Conservation (phyloP, 352 stramenopile genomes). For the Pythium sukuiense region DNA sequence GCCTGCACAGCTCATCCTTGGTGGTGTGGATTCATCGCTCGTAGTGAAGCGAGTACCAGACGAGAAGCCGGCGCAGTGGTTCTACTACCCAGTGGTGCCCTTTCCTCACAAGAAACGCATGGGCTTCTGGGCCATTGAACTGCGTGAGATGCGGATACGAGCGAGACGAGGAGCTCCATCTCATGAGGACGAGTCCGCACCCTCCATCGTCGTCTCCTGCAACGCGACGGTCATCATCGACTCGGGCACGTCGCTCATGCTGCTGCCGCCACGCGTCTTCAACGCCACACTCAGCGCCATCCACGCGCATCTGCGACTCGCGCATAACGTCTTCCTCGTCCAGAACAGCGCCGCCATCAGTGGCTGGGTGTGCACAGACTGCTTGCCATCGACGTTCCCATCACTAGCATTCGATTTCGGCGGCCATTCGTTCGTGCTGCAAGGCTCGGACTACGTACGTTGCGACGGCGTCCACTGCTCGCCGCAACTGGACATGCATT, state of each 20-base stretch:
- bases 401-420: slow-evolving; percentile 48
- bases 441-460: slow-evolving; percentile 62
- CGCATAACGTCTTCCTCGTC: slow-evolving; percentile 30
- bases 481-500: slow-evolving; percentile 57
- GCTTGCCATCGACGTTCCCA: slow-evolving; percentile 54
- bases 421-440: slow-evolving; percentile 39
- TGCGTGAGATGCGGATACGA: slow-evolving; percentile 38
- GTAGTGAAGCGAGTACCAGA: slow-evolving; percentile 19
- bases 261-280: slow-evolving; percentile 51
- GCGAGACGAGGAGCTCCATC: slow-evolving; percentile 1
- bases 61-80: slow-evolving; percentile 32
- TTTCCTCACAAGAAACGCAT: slow-evolving; percentile 32
- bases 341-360: slow-evolving; percentile 34
- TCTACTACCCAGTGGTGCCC: slow-evolving; percentile 48
- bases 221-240: slow-evolving; percentile 52
- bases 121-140: slow-evolving; percentile 61
- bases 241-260: slow-evolving; percentile 62
- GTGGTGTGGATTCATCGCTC: slow-evolving; percentile 47
- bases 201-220: slow-evolving; percentile 14
- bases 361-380: slow-evolving; percentile 44
- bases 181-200: slow-evolving; percentile 1
- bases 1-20: slow-evolving; percentile 58
- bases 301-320: slow-evolving; percentile 32
- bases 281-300: slow-evolving; percentile 40
- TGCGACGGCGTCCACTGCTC: slow-evolving; percentile 56